phyloP scores from a whole-genome alignment of 2,329 filamentous ascomycete species.

The Dothistroma septosporum region DNA sequence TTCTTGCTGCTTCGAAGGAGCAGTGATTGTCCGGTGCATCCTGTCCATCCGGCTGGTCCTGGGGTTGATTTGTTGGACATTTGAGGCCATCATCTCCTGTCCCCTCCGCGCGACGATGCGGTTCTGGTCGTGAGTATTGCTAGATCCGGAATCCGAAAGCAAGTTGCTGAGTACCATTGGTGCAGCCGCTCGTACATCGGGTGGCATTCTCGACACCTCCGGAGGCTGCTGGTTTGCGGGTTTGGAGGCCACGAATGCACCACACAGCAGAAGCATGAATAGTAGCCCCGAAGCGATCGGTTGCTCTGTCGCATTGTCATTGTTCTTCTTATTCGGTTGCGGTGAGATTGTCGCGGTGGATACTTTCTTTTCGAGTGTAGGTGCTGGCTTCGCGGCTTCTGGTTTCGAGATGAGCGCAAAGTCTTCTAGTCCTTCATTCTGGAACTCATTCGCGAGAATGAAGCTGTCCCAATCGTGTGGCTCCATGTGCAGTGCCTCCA shows the following conservation, averaged over 20 bases:
- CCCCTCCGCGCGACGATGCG: constrained; percentile 8
- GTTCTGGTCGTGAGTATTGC: constrained; percentile 9
- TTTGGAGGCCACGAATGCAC: constrained; percentile 92
- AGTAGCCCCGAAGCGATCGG: constrained; percentile 76
- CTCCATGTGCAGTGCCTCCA: constrained; percentile 79
- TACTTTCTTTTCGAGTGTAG: constrained; percentile 27
- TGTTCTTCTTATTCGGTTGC: constrained; percentile 34
- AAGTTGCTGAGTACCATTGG: constrained; percentile 74
- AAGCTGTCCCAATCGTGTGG: constrained; percentile 74
- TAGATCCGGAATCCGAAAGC: constrained; percentile 23
- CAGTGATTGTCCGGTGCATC: constrained; percentile 45
- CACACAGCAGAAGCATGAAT: constrained; percentile 93
- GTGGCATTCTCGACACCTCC: constrained; percentile 71
- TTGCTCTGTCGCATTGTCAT: constrained; percentile 39
- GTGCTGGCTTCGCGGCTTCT: constrained; percentile 19
- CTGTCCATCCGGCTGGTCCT: constrained; percentile 33
- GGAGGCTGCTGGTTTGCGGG: constrained; percentile 64
- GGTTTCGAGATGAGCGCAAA: constrained; percentile 54
- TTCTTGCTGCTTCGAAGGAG: constrained; percentile 75
- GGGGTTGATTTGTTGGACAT: constrained; percentile 7
- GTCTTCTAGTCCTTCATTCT: constrained; percentile 36
- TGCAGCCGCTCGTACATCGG: constrained; percentile 74
- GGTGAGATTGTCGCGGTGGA: constrained; percentile 20
- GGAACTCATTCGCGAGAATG: constrained; percentile 62
- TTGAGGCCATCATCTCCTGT: constrained; percentile 27